Percentiles rank a stretch among this genome's conserved stretches.
phyloP scores from a whole-genome alignment of 2,329 filamentous ascomycete genomes.

The Curvularia spicifera region DNA sequence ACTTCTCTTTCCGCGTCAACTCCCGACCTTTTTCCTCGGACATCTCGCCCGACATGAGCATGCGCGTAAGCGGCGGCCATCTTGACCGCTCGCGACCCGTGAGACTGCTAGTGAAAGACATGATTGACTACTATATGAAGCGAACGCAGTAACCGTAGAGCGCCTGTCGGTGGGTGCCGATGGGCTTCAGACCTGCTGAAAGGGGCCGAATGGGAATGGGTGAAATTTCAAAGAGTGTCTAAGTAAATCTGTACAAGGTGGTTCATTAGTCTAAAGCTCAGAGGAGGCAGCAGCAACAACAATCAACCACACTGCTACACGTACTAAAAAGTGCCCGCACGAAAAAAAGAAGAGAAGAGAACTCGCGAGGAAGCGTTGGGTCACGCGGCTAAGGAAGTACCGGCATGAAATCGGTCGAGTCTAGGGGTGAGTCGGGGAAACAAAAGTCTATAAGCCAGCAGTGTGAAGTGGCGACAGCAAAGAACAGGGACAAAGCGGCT shows the following conservation, averaged over 20 bases:
- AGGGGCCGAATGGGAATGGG: slow-evolving; percentile 33
- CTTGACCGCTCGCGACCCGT: slow-evolving; percentile 69
- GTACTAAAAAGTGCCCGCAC: slow-evolving; percentile 50
- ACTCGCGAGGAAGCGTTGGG: slow-evolving; percentile 31
- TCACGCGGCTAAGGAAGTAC: slow-evolving; percentile 49
- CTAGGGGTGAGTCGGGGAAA: slow-evolving; percentile 41
- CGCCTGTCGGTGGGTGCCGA: slow-evolving; percentile 33
- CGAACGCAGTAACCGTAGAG: slow-evolving; percentile 21
- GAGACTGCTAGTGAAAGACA: slow-evolving; percentile 45
- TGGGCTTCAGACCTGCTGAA: slow-evolving; percentile 52
- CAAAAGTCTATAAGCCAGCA: slow-evolving; percentile 49
- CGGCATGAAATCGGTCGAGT: slow-evolving; percentile 48
- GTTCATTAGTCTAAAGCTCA: slow-evolving; percentile 21
- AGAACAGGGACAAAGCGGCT: slow-evolving; percentile 16
- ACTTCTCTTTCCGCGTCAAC: slow-evolving; percentile 71
- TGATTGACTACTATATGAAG: slow-evolving; percentile 24
- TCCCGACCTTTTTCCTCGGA: slow-evolving; percentile 74
- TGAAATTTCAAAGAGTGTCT: slow-evolving; percentile 37
- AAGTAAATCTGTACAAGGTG: slow-evolving; percentile 34
- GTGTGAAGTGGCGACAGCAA: slow-evolving; percentile 16
- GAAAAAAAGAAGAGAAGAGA: slow-evolving; percentile 44
- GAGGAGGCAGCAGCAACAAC: slow-evolving; percentile 12
- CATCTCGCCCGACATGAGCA: slow-evolving; percentile 84
- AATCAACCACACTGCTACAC: slow-evolving; percentile 12
- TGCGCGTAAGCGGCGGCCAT: slow-evolving; percentile 82